These are phyloP conservation scores for Rosa lucieae DNA, from an alignment of 306 rosid genomes.

Conservation along the genomic window DNA sequence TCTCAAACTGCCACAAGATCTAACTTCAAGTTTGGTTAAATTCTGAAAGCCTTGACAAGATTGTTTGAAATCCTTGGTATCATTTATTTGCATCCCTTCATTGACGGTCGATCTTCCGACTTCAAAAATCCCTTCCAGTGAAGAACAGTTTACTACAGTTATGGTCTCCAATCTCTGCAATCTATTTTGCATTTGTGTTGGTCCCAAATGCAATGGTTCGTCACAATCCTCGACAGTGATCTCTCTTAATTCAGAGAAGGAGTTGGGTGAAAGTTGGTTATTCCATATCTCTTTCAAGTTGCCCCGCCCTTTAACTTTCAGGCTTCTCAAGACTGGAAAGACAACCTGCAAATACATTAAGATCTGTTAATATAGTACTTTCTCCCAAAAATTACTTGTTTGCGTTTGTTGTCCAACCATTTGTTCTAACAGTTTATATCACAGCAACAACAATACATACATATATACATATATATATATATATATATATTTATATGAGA, in stretches of 20 bases:
- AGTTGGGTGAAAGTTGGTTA: not conserved
- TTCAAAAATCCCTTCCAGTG: not conserved
- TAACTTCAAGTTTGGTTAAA: not conserved
- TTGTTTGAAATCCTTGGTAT: no score
- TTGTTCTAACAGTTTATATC: no score
- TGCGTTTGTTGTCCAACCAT: no score
- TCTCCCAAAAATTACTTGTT: no score
- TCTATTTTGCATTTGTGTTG: not conserved
- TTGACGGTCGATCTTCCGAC: no score
- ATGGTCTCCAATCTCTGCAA: not conserved
- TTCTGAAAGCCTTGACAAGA: not conserved
- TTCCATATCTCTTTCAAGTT: not conserved
- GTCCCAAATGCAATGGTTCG: not conserved
- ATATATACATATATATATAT: no score
- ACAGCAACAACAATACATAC: no score
- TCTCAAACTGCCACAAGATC: not conserved
- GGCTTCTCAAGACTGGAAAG: not conserved
- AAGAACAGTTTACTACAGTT: not conserved
- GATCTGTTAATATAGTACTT: no score
- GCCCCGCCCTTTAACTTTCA: not conserved
- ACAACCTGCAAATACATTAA: not conserved
- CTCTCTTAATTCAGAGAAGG: not conserved
- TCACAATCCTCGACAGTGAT: not conserved
- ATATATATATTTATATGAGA: no score
- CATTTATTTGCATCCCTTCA: no score